Evolutionary conservation across 2,329 filamentous ascomycete species (phyloP).

Genomic region (Fusarium bactridioides): DNA sequence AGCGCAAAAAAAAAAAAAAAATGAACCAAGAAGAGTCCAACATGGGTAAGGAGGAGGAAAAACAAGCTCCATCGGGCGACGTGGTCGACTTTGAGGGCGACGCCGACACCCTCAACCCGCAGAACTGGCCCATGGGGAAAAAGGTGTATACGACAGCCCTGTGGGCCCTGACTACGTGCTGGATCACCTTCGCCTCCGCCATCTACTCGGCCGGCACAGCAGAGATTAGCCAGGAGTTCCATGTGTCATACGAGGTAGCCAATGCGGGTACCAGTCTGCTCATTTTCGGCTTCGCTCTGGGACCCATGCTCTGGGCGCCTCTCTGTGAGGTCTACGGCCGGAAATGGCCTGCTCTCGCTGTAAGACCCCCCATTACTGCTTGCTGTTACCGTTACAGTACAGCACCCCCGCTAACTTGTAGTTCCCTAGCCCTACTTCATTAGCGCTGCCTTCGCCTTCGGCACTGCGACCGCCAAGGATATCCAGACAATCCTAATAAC

Average conservation of each 20-base stretch:
- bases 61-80: background rate
- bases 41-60: background rate
- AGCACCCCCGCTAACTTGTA: too few species aligned
- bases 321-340: conserved; percentile 76
- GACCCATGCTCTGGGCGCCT: conserved; percentile 76
- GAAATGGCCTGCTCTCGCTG: background rate
- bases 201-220: conserved; percentile 9
- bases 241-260: conserved; percentile 3
- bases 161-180: background rate
- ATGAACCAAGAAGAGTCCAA: background rate
- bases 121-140: background rate
- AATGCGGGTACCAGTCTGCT: conserved; percentile 15
- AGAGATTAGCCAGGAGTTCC: conserved; percentile 5
- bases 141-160: background rate
- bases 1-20: background rate
- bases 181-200: background rate
- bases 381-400: background rate
- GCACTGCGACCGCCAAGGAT: background rate
- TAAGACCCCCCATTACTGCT: background rate
- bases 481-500: background rate
- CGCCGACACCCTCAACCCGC: background rate
- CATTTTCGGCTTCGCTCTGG: conserved; percentile 59
- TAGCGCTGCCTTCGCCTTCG: background rate
- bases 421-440: background rate
- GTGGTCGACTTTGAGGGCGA: background rate